Evolutionary conservation across 2,329 filamentous ascomycete genomes (phyloP).

Genomic region (Davidsoniella eucalypti): DNA sequence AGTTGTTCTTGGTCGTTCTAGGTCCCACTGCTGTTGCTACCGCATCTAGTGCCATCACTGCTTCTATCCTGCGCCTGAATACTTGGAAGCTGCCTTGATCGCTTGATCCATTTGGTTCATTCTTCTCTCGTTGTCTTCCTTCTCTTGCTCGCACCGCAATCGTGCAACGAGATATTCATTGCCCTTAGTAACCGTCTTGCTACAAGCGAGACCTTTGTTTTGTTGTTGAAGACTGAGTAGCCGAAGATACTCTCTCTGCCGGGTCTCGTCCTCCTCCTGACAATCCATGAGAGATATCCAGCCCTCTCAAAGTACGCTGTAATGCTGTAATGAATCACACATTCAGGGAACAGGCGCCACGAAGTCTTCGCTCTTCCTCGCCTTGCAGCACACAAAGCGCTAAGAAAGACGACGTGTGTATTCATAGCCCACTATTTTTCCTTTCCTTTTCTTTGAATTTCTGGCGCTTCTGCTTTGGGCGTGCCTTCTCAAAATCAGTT

Average conservation of each 20-base stretch:
- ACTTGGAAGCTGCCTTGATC: neutral
- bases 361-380: neutral
- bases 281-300: no score
- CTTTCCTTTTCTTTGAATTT: neutral
- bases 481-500: neutral
- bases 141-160: neutral
- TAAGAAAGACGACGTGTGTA: neutral
- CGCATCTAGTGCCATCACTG: no score
- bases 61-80: no score
- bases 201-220: no score
- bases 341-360: neutral
- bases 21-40: no score
- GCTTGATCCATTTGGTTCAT: neutral
- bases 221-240: no score
- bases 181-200: no score
- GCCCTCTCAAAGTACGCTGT: no score
- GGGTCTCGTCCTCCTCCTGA: no score
- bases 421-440: neutral
- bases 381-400: slow-evolving; percentile 2
- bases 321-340: neutral
- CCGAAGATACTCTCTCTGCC: neutral
- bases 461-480: neutral
- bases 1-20: no score
- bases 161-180: no score
- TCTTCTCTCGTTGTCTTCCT: neutral